Evolutionary conservation across 1,284 basidiomycete species (phyloP).

Genomic region (Serendipita sp.): DNA sequence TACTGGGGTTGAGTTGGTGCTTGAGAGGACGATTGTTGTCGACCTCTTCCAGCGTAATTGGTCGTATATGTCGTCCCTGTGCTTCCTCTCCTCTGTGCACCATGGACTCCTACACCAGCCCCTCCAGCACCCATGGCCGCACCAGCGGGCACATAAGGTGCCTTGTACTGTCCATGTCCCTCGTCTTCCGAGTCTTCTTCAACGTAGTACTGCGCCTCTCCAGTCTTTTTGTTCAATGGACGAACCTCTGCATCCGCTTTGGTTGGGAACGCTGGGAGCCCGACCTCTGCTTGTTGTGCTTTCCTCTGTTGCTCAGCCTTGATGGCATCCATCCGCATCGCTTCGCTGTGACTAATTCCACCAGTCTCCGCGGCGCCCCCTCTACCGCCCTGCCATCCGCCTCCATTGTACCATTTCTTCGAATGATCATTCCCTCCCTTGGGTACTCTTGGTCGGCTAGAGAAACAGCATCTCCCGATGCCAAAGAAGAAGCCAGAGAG

Average conservation of each 20-base stretch:
- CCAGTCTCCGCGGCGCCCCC: conserved; percentile 9
- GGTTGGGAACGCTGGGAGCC: conserved; percentile 50
- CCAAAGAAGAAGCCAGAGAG: conserved; percentile 76
- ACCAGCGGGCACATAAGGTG: conserved; percentile 11
- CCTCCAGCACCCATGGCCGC: conserved; percentile 14
- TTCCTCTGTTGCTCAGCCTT: conserved; percentile 72
- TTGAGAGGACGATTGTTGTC: not conserved
- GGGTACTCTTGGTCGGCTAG: conserved; percentile 32
- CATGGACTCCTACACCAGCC: conserved; percentile 15
- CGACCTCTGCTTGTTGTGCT: conserved; percentile 50
- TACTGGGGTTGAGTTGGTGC: conserved; percentile 17
- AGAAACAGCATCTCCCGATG: conserved; percentile 66
- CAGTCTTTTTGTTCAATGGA: conserved; percentile 9
- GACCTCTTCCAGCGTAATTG: conserved; percentile 13
- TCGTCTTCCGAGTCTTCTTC: conserved; percentile 24
- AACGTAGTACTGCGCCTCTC: conserved; percentile 19
- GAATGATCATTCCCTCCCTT: conserved; percentile 10
- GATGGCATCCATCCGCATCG: conserved; percentile 62
- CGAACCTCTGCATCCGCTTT: conserved; percentile 13
- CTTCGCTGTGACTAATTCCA: conserved; percentile 33
- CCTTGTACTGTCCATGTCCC: conserved; percentile 14
- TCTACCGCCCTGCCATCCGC: not conserved
- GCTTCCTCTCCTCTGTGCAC: conserved; percentile 22
- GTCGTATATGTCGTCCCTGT: conserved; percentile 16
- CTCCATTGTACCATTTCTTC: not conserved